Percentiles rank a stretch among this genome's conserved stretches.
These are phyloP conservation scores for Cucurbita ficifolia DNA, from an alignment of 306 rosid species.

Conservation along the genomic window DNA sequence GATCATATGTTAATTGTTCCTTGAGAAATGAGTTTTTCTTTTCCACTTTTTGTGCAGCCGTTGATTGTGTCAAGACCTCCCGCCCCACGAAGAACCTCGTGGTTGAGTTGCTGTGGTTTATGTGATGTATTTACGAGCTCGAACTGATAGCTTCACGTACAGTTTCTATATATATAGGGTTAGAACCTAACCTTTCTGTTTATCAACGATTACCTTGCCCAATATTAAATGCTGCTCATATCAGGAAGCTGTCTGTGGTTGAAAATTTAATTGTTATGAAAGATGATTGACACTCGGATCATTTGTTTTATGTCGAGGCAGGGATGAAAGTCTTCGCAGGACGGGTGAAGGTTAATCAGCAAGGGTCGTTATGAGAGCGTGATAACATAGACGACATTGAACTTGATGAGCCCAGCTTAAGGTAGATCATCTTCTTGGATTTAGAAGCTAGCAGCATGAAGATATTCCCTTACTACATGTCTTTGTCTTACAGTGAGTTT, in stretches of 20 bases:
- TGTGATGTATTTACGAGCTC: constrained; percentile 12
- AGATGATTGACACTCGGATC: not conserved
- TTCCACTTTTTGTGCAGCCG: not conserved
- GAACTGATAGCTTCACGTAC: not conserved
- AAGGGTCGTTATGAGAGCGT: not conserved
- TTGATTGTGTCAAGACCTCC: not conserved
- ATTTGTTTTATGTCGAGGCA: not conserved
- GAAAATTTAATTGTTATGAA: not conserved
- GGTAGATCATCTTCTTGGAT: not conserved
- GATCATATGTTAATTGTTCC: not conserved
- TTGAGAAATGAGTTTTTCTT: not conserved
- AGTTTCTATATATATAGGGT: constrained; percentile 1
- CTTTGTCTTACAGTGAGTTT: constrained; percentile 3
- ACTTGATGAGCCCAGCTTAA: constrained; percentile 1
- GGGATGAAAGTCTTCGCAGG: not conserved
- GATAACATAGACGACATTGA: not conserved
- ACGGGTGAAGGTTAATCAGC: not conserved
- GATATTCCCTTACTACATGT: not conserved
- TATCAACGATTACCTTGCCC: not conserved
- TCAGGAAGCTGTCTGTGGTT: not conserved
- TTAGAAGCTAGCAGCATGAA: not conserved
- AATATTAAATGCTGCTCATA: not conserved
- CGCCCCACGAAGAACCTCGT: constrained; percentile 5
- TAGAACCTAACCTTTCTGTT: not conserved
- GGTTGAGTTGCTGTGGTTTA: constrained; percentile 14